Evolutionary conservation across 768 basidiomycete genomes (phyloP), one percentile per base, ranked within the genome.

Genomic region (Cystobasidium onofrii): DNA sequence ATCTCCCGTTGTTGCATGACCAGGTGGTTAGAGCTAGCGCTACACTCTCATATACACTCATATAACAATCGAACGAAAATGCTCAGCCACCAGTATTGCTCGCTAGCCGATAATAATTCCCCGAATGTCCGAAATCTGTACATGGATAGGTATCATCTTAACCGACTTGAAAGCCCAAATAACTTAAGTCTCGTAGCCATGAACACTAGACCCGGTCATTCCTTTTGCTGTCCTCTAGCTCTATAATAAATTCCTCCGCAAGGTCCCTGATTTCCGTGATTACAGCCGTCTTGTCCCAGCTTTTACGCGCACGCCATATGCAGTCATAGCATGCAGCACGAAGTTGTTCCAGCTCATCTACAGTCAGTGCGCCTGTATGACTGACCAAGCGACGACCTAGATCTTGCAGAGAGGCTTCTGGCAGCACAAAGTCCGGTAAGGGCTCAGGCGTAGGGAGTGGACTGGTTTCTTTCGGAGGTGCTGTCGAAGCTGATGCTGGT

Each of bases 271-370:
- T 80, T 76, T 90, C 87, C 33, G 80, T 79, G 1, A 95, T 80
- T 64, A 94, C 83, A 6, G 79, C 81, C 77, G 86, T 85, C 57
- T 94, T 84, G 78, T 96, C 86, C 96, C 96, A 99, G 39, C 89
- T 89, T 15, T 83, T 82, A 41, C 93, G 83, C 75, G 86, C 87
- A 33, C 86, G 83, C 94, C 94, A 99, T n/a, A 97, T 84, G 63
- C 83, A 83, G 50, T 87, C 87, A 29, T 93, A 85, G 77, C 88
- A 89, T 1, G 86, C 87, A 9, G 96, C 94, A 4, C 96, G 87
- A 6, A 99, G 84, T 81, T 98, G 93, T 80, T 98, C 96, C 6
- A 99, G 85, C 79, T 95, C 88, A 79, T 99, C 96, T 63, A 97
- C 84, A 29, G 84, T 90, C 52, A 97, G 83, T 0, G 79, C 79